Conservation (phyloP, 306 rosid species). For the Glycine tomentella region DNA sequence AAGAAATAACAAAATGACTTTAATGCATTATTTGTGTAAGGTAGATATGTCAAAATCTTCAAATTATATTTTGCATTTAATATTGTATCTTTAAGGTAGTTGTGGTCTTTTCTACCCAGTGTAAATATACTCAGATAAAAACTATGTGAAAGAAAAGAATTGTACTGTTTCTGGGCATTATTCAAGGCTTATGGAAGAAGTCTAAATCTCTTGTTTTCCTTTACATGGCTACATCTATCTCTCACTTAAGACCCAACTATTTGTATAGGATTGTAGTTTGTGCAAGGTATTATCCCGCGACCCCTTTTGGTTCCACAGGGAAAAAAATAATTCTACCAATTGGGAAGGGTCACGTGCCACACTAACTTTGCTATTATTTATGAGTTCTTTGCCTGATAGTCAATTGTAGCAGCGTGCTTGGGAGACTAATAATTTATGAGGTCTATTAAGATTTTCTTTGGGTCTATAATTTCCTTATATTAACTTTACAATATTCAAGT, state of each 20-base stretch:
- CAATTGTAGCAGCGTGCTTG: neutral
- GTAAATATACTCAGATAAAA: neutral
- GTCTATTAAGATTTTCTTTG: constrained; percentile 14
- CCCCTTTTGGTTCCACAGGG: too few relatives aligned
- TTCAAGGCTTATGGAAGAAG: constrained; percentile 17
- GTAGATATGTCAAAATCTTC: constrained; percentile 54
- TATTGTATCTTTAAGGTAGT: constrained; percentile 29
- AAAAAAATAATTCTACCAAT: too few relatives aligned
- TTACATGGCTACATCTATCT: neutral
- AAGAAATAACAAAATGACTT: constrained; percentile 97
- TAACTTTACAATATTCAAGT: constrained; percentile 27
- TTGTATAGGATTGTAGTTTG: neutral
- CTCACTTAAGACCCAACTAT: neutral
- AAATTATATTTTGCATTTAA: constrained; percentile 18
- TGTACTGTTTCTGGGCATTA: constrained; percentile 26
- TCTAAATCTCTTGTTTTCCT: neutral
- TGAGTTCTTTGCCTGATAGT: neutral
- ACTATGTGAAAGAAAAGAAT: constrained; percentile 13
- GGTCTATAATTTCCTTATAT: neutral
- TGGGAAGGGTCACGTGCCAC: too few relatives aligned
- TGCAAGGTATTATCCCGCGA: neutral
- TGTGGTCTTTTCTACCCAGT: constrained; percentile 9
- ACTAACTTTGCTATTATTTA: too few relatives aligned
- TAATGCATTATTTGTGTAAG: constrained; percentile 99
- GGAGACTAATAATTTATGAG: constrained; percentile 23